These are phyloP conservation scores for Cladosporium sp. DNA, from an alignment of 2,329 filamentous ascomycete genomes.

Conservation along the genomic window DNA sequence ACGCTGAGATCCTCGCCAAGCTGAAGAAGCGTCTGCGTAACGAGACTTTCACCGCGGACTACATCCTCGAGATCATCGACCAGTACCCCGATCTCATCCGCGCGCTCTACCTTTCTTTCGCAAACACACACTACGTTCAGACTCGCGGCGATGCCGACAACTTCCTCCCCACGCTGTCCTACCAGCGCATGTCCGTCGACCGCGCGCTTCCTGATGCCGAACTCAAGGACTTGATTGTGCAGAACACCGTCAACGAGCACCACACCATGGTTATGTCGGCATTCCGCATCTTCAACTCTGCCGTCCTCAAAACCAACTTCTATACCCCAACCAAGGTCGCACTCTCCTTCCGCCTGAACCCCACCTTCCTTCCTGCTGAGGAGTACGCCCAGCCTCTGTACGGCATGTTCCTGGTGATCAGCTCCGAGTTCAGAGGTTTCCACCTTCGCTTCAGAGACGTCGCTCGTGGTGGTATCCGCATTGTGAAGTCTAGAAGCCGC, in stretches of 20 bases:
- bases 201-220: conserved; percentile 72
- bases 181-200: conserved; percentile 61
- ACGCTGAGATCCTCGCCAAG: conserved; percentile 84
- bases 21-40: conserved; percentile 92
- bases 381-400: conserved; percentile 94
- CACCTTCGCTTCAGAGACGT: conserved; percentile 97
- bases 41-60: conserved; percentile 96
- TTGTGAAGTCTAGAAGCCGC: conserved; percentile 95
- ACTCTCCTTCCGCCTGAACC: conserved; percentile 90
- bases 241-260: conserved; percentile 85
- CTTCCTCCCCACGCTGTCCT: conserved; percentile 67
- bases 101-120: conserved; percentile 85
- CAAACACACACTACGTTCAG: conserved; percentile 75
- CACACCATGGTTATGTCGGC: conserved; percentile 97
- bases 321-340: conserved; percentile 99
- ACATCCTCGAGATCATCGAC: conserved; percentile 95
- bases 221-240: conserved; percentile 72
- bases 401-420: conserved; percentile 98
- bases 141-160: conserved; percentile 61
- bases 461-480: conserved; percentile 92
- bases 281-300: conserved; percentile 92
- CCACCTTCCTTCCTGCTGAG: conserved; percentile 78
- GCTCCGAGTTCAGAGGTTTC: conserved; percentile 94
- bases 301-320: conserved; percentile 93
- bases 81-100: conserved; percentile 85